Conservation (phyloP, 2,329 filamentous ascomycete species). For the Aspergillus spinulosporus region DNA sequence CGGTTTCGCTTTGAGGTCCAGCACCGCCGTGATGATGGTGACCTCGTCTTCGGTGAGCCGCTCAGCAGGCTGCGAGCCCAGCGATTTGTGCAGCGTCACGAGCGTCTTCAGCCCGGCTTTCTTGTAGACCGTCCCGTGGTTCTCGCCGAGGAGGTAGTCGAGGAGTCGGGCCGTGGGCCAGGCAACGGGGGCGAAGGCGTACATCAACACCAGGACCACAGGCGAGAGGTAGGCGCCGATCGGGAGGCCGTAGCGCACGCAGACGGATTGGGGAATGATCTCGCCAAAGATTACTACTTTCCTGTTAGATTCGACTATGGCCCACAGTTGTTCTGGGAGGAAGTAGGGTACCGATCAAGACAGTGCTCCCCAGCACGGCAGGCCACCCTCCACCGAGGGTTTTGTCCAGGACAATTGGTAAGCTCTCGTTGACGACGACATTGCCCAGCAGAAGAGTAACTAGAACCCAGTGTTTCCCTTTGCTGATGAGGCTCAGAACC, state of each 20-base stretch:
- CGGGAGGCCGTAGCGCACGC: constrained; percentile 90
- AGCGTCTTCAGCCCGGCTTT: constrained; percentile 96
- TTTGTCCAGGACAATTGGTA: constrained; percentile 91
- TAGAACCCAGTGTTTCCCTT: constrained; percentile 95
- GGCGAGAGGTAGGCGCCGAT: constrained; percentile 94
- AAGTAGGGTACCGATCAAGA: constrained; percentile 72
- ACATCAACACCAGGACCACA: constrained; percentile 86
- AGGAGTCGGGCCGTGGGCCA: constrained; percentile 96
- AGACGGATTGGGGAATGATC: constrained; percentile 92
- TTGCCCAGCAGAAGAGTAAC: constrained; percentile 93
- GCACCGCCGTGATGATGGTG: constrained; percentile 94
- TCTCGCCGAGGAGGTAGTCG: constrained; percentile 87
- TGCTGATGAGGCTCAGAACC: neutral
- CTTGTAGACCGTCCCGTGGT: constrained; percentile 96
- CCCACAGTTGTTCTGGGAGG: no score
- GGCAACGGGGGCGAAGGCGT: constrained; percentile 80
- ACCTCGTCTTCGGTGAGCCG: constrained; percentile 96
- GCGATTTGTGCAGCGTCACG: constrained; percentile 88
- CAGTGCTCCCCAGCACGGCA: constrained; percentile 87
- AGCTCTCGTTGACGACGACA: constrained; percentile 95
- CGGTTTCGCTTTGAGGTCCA: constrained; percentile 94
- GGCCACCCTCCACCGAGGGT: constrained; percentile 93
- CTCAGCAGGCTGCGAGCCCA: constrained; percentile 75
- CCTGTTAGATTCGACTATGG: constrained; percentile 1
- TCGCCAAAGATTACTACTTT: constrained; percentile 82